Evolutionary conservation across 192 early-diverging fungal species (phyloP).

Genomic region (Linnemannia elongata): DNA sequence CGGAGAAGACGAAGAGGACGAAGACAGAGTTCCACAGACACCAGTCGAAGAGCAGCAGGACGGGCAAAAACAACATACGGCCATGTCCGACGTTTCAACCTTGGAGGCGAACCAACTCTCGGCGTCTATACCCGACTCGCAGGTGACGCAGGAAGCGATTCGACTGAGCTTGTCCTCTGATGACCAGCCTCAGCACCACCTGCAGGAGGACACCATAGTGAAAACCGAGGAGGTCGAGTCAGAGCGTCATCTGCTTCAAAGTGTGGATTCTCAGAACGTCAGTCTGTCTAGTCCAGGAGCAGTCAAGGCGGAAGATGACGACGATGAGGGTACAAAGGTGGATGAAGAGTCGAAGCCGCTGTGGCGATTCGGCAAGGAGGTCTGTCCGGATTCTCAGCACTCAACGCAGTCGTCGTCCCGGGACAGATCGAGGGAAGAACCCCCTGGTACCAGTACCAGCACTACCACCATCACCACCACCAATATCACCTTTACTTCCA

Average conservation of each 20-base stretch:
- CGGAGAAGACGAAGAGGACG: too few species aligned
- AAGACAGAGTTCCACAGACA: not conserved
- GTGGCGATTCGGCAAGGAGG: not conserved
- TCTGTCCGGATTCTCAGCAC: slow-evolving; percentile 1
- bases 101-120: not conserved
- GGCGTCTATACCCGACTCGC: not conserved
- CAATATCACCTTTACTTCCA: not conserved
- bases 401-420: not conserved
- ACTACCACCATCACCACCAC: not conserved
- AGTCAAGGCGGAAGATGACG: not conserved
- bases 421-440: not conserved
- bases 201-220: not conserved
- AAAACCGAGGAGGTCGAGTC: not conserved
- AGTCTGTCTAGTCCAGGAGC: not conserved
- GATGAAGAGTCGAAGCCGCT: not conserved
- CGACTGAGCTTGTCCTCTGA: not conserved
- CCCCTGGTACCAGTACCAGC: not conserved
- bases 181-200: not conserved
- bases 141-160: not conserved
- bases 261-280: not conserved
- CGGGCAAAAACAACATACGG: not conserved
- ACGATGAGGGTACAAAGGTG: not conserved
- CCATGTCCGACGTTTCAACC: not conserved
- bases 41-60: not conserved
- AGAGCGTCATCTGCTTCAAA: not conserved